Base-by-base conservation (phyloP, 2,329 filamentous ascomycete genomes). In the Hypomyces rosellus region DNA sequence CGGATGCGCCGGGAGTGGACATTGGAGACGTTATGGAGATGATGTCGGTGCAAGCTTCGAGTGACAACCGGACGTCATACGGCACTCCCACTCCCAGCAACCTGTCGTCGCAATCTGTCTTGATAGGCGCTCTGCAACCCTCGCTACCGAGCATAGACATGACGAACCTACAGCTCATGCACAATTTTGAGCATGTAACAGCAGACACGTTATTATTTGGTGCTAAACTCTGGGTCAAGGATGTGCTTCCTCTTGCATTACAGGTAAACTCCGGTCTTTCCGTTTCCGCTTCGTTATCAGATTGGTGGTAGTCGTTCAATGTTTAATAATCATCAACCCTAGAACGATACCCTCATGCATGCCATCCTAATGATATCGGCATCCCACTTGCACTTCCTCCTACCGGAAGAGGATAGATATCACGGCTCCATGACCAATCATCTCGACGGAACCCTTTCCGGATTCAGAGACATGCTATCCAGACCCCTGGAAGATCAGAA, bases 281-380 rank as follows among this genome's bases (percentile, higher is more conserved):
- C 25, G 25, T 30, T 30, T 30, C 25, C 25, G 25, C 6, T 30
- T 20, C 20, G 20, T 20, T 20, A 20, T 20, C 20, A 20, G 25
- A 11, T 11, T 30, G 9, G 8, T 20, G 45, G 41, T 13, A 15
- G 44, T 48, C 5, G 12, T n/a, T 4, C 1, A 20, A n/a, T 37
- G 3, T 39, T 39, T 5, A 18, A 3, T 11, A 14, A 13, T 5
- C 39, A 12, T 22, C 41, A 20, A 47, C 33, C 11, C 18, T 34
- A 51, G 49, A 33, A 48, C 15, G 38, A 51, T 20, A 34, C 43
- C 22, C 37, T 51, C 15, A 51, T 51, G 49, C 38, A 51, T 42
- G 49, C 49, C 13, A 5, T 51, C 5, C 5, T 51, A 13, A 51
- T 51, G 49, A 48, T 51, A 15, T 33, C 49, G 3, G 49, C 49